These are phyloP conservation scores for Melampsora larici-populina DNA, from an alignment of 1,284 basidiomycete species.

Conservation along the genomic window DNA sequence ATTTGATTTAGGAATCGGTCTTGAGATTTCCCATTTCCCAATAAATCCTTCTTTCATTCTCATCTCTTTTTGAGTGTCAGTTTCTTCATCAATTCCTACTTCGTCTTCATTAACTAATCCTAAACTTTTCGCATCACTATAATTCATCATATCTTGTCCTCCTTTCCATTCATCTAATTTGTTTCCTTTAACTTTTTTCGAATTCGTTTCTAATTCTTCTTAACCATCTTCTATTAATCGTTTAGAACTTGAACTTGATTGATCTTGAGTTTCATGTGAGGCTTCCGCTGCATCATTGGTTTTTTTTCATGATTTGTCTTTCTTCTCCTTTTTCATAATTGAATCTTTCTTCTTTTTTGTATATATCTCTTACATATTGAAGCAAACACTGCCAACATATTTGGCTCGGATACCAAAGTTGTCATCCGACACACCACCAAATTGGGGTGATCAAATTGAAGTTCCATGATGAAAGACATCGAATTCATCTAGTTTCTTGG, in stretches of 20 bases:
- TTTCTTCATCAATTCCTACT: constrained; percentile 50
- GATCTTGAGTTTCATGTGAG: constrained; percentile 50
- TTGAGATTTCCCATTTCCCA: constrained; percentile 78
- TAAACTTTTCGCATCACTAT: constrained; percentile 76
- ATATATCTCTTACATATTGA: constrained; percentile 82
- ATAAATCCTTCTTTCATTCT: constrained; percentile 67
- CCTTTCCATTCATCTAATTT: constrained; percentile 58
- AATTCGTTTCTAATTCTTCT: constrained; percentile 42
- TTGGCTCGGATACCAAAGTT: too few relatives aligned
- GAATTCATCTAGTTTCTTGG: too few relatives aligned
- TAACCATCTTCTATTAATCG: not conserved
- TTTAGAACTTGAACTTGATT: constrained; percentile 59
- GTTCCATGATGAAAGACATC: too few relatives aligned
- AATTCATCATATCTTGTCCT: constrained; percentile 73
- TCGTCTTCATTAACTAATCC: constrained; percentile 59
- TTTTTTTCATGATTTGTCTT: constrained; percentile 74
- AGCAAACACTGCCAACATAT: too few relatives aligned
- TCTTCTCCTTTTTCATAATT: constrained; percentile 83
- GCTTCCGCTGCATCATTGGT: constrained; percentile 61
- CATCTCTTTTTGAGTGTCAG: constrained; percentile 62
- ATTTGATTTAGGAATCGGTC: not conserved
- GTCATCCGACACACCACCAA: too few relatives aligned
- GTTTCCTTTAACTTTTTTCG: constrained; percentile 53
- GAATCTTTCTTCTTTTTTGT: constrained; percentile 84
- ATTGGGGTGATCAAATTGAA: too few relatives aligned